A percentile compares a stretch with the other conserved stretches of the same genome.
phyloP scores from a whole-genome alignment of 257 asterid genomes.

The Penstemon davidsonii region DNA sequence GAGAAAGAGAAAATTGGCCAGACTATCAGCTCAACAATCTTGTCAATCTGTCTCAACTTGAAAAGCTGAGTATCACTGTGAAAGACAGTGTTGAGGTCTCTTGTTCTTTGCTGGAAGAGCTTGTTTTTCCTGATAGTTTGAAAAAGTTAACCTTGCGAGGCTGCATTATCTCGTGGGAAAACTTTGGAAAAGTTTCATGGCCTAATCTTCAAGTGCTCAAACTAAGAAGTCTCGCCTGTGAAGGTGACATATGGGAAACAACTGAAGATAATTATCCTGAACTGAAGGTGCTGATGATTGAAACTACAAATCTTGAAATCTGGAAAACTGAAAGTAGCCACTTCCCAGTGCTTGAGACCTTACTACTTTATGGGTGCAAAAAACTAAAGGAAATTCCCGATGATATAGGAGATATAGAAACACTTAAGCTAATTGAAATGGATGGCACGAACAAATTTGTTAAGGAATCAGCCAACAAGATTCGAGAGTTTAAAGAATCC shows the following conservation, averaged over 20 bases:
- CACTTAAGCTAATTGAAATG: slow-evolving; percentile 18
- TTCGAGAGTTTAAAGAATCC: slow-evolving; percentile 18
- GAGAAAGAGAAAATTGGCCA: neutral
- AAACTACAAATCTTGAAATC: neutral
- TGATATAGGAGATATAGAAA: slow-evolving; percentile 20
- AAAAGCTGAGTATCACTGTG: neutral
- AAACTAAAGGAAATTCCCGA: slow-evolving; percentile 9
- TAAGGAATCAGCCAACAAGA: slow-evolving; percentile 2
- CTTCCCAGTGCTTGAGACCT: slow-evolving; percentile 25
- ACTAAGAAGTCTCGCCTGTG: neutral
- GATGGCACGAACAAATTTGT: too few relatives aligned
- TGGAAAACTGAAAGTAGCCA: slow-evolving; percentile 22
- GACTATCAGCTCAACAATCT: neutral
- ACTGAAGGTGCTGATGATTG: slow-evolving; percentile 5
- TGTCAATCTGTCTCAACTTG: neutral
- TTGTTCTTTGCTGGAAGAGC: neutral
- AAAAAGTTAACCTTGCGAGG: slow-evolving; percentile 1
- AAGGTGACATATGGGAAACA: slow-evolving; percentile 23
- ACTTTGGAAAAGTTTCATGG: neutral
- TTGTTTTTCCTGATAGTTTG: neutral
- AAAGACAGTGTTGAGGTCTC: neutral
- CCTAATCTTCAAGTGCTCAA: slow-evolving; percentile 15
- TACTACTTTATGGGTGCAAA: neutral
- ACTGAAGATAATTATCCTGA: slow-evolving; percentile 13
- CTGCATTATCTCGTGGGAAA: neutral